Evolutionary conservation across 495 filamentous ascomycete species (phyloP), one percentile per base, ranked within the genome.

Genomic region (Poronia punctata): DNA sequence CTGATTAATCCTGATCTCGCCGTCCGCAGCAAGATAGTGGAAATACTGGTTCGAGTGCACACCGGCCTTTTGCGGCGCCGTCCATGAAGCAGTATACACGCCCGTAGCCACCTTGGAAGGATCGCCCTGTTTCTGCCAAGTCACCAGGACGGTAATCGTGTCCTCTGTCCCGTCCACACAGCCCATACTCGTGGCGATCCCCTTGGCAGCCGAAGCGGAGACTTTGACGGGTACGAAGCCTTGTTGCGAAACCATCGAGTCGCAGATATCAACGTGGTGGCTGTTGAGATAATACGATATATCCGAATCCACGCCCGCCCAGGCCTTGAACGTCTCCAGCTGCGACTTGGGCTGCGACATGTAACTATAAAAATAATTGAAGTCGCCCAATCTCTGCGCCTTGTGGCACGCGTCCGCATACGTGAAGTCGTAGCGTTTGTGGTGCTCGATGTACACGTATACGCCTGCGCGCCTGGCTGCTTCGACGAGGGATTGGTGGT

Each of bases 321-420:
- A 96, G 0, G 88, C 85, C 62, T 88, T 92, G 80, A 96, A 96
- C 0, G 89, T 95, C 67, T 93, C 86, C 5, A 96, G 72, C 65
- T 95, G 89, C 14, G 63, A 80, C 59, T 96, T 95, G 16, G 89
- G 89, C 71, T 96, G 89, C 35, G 78, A 83, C 89, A 96, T 95
- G 70, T 95, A 96, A 48, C 76, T 83, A 70, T 95, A 95, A 64
- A 95, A 96, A 71, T 95, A 95, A 65, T 93, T 95, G 76, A 95
- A 95, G 60, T 95, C 84, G 35, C 89, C 89, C 5, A 96, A 65
- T 18, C 61, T 73, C 52, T 71, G 63, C 0, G 89, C 86, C 45
- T 82, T 79, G 54, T 79, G 79, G n/a, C 68, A 66, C 1, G 89
- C 89, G 56, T 96, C 89, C 4, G 83, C 74, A 68, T 96, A 96